Evolutionary conservation across 805 yeast genomes (phyloP).

Genomic region (Candida lessepsii): DNA sequence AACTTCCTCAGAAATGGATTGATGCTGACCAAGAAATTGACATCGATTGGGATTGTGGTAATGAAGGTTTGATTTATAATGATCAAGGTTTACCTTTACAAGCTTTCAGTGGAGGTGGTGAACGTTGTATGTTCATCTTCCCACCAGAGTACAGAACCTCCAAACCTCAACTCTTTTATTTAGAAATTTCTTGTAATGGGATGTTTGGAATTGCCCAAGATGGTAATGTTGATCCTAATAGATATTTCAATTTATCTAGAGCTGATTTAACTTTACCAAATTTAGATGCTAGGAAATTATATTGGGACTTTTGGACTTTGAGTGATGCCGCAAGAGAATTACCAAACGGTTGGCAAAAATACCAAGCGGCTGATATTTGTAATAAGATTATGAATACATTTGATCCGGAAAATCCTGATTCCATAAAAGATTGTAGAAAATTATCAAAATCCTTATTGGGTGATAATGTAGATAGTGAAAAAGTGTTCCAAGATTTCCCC

Average conservation of each 20-base stretch:
- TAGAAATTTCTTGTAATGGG: slow-evolving; percentile 92
- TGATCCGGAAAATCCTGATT: slow-evolving; percentile 62
- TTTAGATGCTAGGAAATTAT: slow-evolving; percentile 72
- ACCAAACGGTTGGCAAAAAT: slow-evolving; percentile 68
- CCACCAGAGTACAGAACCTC: slow-evolving; percentile 55
- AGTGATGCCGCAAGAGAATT: slow-evolving; percentile 91
- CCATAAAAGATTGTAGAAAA: slow-evolving; percentile 62
- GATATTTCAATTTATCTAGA: slow-evolving; percentile 60
- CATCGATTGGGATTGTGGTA: slow-evolving; percentile 81
- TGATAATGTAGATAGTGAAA: slow-evolving; percentile 54
- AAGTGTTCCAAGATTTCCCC: slow-evolving; percentile 47
- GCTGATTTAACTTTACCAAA: slow-evolving; percentile 86
- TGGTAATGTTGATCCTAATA: slow-evolving; percentile 66
- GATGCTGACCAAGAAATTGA: slow-evolving; percentile 49
- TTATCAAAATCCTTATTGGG: slow-evolving; percentile 69
- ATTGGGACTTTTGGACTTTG: slow-evolving; percentile 81
- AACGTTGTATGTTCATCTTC: slow-evolving; percentile 69
- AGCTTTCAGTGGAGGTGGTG: slow-evolving; percentile 86
- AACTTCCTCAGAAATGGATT: slow-evolving; percentile 63
- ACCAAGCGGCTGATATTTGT: slow-evolving; percentile 76
- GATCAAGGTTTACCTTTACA: slow-evolving; percentile 66
- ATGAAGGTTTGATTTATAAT: slow-evolving; percentile 81
- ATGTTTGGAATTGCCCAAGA: slow-evolving; percentile 76
- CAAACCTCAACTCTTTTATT: slow-evolving; percentile 62
- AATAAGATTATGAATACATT: slow-evolving; percentile 81